Conservation (phyloP, 768 basidiomycete genomes). For the Flagelloscypha sp. region DNA sequence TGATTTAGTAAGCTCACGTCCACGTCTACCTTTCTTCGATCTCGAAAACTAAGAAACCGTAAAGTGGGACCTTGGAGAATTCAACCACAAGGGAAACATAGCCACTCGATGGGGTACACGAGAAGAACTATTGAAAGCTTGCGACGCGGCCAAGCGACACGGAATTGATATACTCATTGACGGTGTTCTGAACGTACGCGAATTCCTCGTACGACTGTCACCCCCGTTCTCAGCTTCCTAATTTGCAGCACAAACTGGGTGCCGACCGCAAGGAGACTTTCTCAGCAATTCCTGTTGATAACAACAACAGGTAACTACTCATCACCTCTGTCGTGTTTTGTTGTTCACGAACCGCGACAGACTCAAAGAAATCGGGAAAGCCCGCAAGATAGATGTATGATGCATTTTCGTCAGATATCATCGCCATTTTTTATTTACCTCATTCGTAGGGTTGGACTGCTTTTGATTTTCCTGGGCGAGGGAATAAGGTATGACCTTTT, state of each 20-base stretch:
- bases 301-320: too few species aligned
- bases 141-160: slow-evolving; percentile 54
- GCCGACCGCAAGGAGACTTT: slow-evolving; percentile 71
- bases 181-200: slow-evolving; percentile 76
- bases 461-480: slow-evolving; percentile 76
- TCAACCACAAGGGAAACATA: slow-evolving; percentile 62
- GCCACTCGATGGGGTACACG: slow-evolving; percentile 84
- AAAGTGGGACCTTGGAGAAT: slow-evolving; percentile 86
- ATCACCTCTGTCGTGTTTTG: too few species aligned
- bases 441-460: slow-evolving; percentile 73
- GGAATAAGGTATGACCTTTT: slow-evolving; percentile 44
- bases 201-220: background rate
- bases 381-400: slow-evolving; percentile 59
- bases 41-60: slow-evolving; percentile 1
- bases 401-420: background rate
- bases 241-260: slow-evolving; percentile 69
- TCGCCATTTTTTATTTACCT: slow-evolving; percentile 7
- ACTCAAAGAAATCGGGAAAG: slow-evolving; percentile 46
- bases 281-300: slow-evolving; percentile 60
- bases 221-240: slow-evolving; percentile 7
- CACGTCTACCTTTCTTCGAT: background rate
- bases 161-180: slow-evolving; percentile 77
- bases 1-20: slow-evolving; percentile 49
- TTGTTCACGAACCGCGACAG: too few species aligned
- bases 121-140: slow-evolving; percentile 66